Evolutionary conservation across 140 eudicot species (phyloP).

Genomic region (Cichorium intybus): DNA sequence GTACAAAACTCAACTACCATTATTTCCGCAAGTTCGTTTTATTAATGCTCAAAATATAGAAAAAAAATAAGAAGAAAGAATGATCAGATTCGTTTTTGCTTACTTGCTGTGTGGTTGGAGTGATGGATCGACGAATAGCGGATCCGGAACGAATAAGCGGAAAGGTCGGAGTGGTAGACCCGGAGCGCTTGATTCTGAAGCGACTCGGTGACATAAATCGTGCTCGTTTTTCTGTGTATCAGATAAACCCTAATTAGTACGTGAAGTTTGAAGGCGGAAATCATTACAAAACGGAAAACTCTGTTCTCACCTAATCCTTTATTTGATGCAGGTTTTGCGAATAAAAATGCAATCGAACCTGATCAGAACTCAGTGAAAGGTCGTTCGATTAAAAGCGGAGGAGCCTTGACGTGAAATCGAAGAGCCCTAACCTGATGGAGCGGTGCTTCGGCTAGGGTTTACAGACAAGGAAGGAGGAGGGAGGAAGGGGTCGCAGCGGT

Average conservation of each 20-base stretch:
- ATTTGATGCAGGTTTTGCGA: conserved; percentile 27
- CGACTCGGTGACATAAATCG: conserved; percentile 52
- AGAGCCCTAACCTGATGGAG: too few species aligned
- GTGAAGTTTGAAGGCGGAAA: neutral
- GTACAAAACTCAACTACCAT: neutral
- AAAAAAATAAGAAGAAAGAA: neutral
- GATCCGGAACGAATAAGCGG: conserved; percentile 42
- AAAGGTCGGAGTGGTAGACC: conserved; percentile 43
- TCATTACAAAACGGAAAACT: neutral
- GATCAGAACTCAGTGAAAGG: conserved; percentile 20
- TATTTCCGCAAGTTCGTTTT: conserved; percentile 1
- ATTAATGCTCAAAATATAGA: neutral
- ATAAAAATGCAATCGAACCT: conserved; percentile 35
- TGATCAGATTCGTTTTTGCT: conserved; percentile 8
- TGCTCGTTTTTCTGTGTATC: conserved; percentile 49
- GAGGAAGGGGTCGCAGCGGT: too few species aligned
- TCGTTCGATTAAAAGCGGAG: too few species aligned
- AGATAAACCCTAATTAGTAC: neutral
- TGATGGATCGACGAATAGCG: conserved; percentile 31
- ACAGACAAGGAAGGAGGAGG: too few species aligned
- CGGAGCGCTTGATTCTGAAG: conserved; percentile 52
- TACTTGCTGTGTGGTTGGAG: conserved; percentile 48
- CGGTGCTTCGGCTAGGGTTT: too few species aligned
- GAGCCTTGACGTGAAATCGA: too few species aligned
- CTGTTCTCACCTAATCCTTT: conserved; percentile 38